These are phyloP conservation scores for Fagus sylvatica DNA, from an alignment of 306 rosid species.

Conservation along the genomic window DNA sequence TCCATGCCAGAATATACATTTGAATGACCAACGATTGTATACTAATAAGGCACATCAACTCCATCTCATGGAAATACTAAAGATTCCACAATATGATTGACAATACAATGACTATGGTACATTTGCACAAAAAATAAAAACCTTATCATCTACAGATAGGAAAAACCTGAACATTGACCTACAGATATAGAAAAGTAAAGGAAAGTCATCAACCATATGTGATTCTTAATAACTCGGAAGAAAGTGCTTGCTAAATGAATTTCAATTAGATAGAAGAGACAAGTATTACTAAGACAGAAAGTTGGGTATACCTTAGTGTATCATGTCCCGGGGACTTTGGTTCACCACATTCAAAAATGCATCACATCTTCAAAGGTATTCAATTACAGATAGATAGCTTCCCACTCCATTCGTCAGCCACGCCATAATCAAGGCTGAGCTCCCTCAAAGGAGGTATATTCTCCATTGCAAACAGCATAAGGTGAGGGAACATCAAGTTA, in stretches of 20 bases:
- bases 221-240: not conserved
- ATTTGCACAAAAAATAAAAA: slow-evolving; percentile 20
- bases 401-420: slow-evolving; percentile 68
- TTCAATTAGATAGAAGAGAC: not conserved
- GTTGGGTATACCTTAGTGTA: slow-evolving; percentile 45
- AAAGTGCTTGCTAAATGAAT: slow-evolving; percentile 14
- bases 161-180: slow-evolving; percentile 12
- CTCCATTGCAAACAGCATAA: slow-evolving; percentile 94
- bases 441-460: slow-evolving; percentile 98
- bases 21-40: slow-evolving; percentile 1
- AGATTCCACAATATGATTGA: not conserved
- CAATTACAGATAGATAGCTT: slow-evolving; percentile 79
- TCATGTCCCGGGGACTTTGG: slow-evolving; percentile 32
- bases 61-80: not conserved
- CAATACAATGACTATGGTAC: not conserved
- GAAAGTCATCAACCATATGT: not conserved
- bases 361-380: slow-evolving; percentile 34
- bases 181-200: slow-evolving; percentile 8
- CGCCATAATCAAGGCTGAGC: slow-evolving; percentile 95
- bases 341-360: slow-evolving; percentile 37
- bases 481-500: slow-evolving; percentile 87
- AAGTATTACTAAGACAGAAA: slow-evolving; percentile 11
- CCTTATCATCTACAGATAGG: slow-evolving; percentile 15
- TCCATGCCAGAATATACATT: not conserved
- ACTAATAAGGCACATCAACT: slow-evolving; percentile 10